Base-by-base conservation (phyloP, 495 filamentous ascomycete species). In the Xylaria nigripes region DNA sequence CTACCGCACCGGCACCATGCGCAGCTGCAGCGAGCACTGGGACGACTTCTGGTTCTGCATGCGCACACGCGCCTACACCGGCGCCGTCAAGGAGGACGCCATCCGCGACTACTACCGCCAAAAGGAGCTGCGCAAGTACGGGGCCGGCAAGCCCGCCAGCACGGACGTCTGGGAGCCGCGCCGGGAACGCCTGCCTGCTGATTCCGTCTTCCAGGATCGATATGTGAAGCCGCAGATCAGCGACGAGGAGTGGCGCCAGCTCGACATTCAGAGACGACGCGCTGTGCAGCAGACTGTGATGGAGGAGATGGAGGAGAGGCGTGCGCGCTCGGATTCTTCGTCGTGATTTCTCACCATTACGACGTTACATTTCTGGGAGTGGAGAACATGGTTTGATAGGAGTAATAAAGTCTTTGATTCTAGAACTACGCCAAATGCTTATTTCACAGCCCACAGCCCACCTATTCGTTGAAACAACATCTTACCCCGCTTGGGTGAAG, bases 11-110 rank as follows among this genome's bases (percentile, higher is more conserved):
- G 93, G 93, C 51, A 69, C 66, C 38, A 58, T 93, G 44, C 80
- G 84, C 2, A 73, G 78, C 9, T 98, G 93, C 75, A 72, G 72
- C 24, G 83, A 92, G 59, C 83, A 87, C 42, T 95, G 90, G 87
- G 76, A 82, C 59, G 85, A 92, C 67, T 96, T 93, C 73, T 89
- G 92, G 83, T 87, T 95, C 70, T 98, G 93, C 75, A 95, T 98
- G 89, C 83, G 86, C 51, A 84, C 83, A n/a, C 79, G 81, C 70
- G 59, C 66, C 40, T 69, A 77, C 66, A 40, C 69, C 4, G 72
- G 76, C 1, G 67, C 76, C 30, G 58, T 75, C 59, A 75, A 76
- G 58, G 77, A 74, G 57, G 75, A 72, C 50, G 77, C 76, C 55
- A 80, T 98, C 47, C 71, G 75, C 55, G 85, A 81, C 38, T 80